Evolutionary conservation across 345 rosid species (phyloP).

Genomic region (Lepidium sativum): DNA sequence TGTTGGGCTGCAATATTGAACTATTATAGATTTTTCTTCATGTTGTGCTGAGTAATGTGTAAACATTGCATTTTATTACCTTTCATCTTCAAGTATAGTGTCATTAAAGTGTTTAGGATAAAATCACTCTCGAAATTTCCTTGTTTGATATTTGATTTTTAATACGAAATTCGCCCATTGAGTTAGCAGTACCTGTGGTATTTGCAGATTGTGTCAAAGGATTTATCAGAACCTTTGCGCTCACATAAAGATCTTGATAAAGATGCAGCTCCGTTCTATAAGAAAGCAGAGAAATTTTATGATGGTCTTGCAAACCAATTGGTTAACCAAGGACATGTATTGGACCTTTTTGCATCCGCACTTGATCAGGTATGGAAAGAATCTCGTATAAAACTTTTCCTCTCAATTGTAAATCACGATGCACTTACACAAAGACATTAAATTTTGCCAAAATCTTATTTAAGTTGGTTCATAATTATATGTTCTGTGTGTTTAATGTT

Average conservation of each 20-base stretch:
- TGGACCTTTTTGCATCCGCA: constrained; percentile 97
- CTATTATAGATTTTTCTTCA: background rate
- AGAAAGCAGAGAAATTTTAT: constrained; percentile 93
- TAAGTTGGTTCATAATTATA: background rate
- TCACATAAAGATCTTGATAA: constrained; percentile 99
- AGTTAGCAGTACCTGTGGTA: constrained; percentile 7
- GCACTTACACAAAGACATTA: background rate
- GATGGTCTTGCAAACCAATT: constrained; percentile 85
- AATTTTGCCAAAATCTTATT: background rate
- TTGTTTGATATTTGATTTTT: background rate
- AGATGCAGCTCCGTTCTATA: constrained; percentile 96
- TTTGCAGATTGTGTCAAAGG: constrained; percentile 94
- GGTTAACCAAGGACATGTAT: constrained; percentile 95
- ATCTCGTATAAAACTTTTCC: background rate
- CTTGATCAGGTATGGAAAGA: constrained; percentile 77
- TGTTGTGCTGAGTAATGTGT: background rate
- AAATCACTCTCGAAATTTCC: background rate
- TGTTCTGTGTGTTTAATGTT: background rate
- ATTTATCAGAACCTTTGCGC: constrained; percentile 92
- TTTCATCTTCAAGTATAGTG: background rate
- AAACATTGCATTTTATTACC: background rate
- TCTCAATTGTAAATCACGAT: background rate
- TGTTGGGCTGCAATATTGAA: background rate
- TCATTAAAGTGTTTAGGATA: background rate
- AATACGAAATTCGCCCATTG: background rate